A percentile compares a stretch with the other conserved stretches of the same genome.
Evolutionary conservation across 164 flowering plant species (phyloP).

Genomic region (Aristolochia californica): DNA sequence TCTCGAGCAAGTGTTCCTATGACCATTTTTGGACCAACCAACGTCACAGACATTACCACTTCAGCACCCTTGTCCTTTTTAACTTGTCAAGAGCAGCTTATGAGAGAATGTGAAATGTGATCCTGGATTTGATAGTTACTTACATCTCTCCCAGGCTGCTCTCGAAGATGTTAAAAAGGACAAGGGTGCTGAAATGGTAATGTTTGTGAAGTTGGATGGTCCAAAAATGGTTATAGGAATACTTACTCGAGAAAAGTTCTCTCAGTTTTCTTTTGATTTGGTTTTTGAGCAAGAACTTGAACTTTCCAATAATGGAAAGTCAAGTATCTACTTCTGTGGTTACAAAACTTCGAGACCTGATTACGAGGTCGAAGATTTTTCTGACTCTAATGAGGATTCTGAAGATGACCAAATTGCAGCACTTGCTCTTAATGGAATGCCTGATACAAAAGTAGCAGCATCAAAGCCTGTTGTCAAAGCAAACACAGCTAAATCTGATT

Average conservation of each 20-base stretch:
- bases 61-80: conserved; percentile 47
- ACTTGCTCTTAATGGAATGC: conserved; percentile 10
- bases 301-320: conserved; percentile 70
- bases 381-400: conserved; percentile 20
- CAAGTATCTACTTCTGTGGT: conserved; percentile 58
- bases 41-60: conserved; percentile 29
- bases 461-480: conserved; percentile 21
- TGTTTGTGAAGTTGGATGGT: conserved; percentile 35
- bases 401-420: conserved; percentile 8
- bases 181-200: conserved; percentile 28
- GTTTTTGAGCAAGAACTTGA: conserved; percentile 72
- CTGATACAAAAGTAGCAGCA: conserved; percentile 10
- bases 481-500: conserved; percentile 12
- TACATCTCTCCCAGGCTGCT: conserved; percentile 67
- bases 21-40: conserved; percentile 38
- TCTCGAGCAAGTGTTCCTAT: conserved; percentile 49
- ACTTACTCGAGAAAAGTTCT: conserved; percentile 32
- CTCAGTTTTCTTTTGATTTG: conserved; percentile 49
- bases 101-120: conserved; percentile 24
- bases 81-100: conserved; percentile 58
- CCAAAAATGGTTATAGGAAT: conserved; percentile 52
- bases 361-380: conserved; percentile 8
- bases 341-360: conserved; percentile 20
- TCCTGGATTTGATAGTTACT: conserved; percentile 11
- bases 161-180: conserved; percentile 60